Evolutionary conservation across 169 alveolate species (phyloP).

Genomic region (Babesia ovata): DNA sequence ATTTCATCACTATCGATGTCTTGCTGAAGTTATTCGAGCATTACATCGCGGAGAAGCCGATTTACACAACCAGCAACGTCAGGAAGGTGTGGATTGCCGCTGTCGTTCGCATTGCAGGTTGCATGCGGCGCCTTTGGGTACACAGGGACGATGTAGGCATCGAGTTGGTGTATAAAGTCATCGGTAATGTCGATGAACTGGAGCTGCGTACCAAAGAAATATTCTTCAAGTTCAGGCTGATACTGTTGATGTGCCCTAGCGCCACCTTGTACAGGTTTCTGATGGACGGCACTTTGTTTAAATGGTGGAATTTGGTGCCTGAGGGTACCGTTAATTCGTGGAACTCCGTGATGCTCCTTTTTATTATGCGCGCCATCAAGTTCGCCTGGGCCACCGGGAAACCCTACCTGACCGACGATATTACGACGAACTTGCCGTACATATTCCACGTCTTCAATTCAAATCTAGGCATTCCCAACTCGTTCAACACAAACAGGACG

Average conservation of each 20-base stretch:
- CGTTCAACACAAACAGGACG: constrained; percentile 6
- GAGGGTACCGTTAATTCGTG: constrained; percentile 55
- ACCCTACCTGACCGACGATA: constrained; percentile 24
- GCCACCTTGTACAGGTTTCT: constrained; percentile 29
- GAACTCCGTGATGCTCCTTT: constrained; percentile 50
- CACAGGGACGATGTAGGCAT: constrained; percentile 51
- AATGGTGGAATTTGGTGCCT: constrained; percentile 62
- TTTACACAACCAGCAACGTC: constrained; percentile 18
- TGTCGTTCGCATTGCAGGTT: constrained; percentile 33
- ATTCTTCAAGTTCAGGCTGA: constrained; percentile 45
- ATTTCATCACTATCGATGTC: constrained; percentile 44
- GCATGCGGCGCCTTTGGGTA: constrained; percentile 58
- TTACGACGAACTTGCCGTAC: constrained; percentile 28
- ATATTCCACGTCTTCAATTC: constrained; percentile 36
- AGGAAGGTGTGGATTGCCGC: constrained; percentile 38
- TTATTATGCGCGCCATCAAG: constrained; percentile 55
- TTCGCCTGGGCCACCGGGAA: constrained; percentile 66
- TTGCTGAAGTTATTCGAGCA: constrained; percentile 27
- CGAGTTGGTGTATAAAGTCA: constrained; percentile 10
- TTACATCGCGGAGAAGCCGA: constrained; percentile 8
- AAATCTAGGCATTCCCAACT: constrained; percentile 42
- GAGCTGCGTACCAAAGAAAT: constrained; percentile 42
- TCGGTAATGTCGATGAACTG: constrained; percentile 18
- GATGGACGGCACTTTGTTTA: constrained; percentile 52
- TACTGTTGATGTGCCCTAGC: constrained; percentile 61